Evolutionary conservation across 306 rosid species (phyloP).

Genomic region (Canavalia gladiata): DNA sequence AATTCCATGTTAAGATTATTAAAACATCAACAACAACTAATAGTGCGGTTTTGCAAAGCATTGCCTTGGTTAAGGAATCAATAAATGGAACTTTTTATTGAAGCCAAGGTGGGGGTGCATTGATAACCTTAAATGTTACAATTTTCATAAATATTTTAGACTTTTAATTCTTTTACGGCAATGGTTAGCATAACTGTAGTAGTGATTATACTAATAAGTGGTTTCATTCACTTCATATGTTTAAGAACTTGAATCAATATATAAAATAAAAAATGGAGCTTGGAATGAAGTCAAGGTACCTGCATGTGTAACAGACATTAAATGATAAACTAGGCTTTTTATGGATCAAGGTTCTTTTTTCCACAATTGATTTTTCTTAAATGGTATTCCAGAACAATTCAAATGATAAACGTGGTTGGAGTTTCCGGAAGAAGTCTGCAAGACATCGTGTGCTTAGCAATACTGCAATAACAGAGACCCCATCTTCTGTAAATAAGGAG

Average conservation of each 20-base stretch:
- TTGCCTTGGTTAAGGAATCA: no score
- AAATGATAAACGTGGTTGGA: slow-evolving; percentile 90
- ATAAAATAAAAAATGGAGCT: not conserved
- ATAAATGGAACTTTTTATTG: no score
- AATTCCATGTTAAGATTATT: slow-evolving; percentile 8
- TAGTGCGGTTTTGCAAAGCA: not conserved
- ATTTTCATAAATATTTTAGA: no score
- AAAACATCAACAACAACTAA: not conserved
- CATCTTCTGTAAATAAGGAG: slow-evolving; percentile 70
- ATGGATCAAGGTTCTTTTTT: slow-evolving; percentile 10
- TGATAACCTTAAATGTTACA: no score
- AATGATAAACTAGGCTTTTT: not conserved
- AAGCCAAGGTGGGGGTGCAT: not conserved
- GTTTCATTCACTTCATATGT: no score
- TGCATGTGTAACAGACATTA: not conserved
- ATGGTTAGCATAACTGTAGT: no score
- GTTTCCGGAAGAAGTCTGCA: slow-evolving; percentile 89
- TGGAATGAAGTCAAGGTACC: not conserved
- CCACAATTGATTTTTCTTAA: not conserved
- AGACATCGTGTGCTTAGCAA: slow-evolving; percentile 93
- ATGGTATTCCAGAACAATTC: slow-evolving; percentile 64
- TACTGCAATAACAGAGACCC: slow-evolving; percentile 70
- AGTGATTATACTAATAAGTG: no score
- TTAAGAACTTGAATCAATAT: no score
- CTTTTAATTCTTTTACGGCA: no score